phyloP scores from a whole-genome alignment of 371 early-diverging fungal genomes.

The Mortierella sp. region DNA sequence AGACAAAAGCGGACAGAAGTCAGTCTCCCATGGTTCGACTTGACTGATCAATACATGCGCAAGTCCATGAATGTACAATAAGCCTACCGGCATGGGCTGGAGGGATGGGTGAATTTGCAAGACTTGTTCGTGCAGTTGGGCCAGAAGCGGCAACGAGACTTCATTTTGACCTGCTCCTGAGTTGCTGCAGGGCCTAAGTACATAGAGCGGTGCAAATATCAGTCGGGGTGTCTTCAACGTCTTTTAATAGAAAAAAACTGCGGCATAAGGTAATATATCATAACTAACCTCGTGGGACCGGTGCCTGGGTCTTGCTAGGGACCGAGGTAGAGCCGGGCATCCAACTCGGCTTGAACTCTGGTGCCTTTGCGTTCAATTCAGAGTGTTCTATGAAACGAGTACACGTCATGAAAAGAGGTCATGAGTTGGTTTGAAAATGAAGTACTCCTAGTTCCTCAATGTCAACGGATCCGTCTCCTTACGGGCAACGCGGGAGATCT shows the following conservation, averaged over 20 bases:
- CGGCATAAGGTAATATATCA: not conserved
- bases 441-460: not conserved
- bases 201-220: not conserved
- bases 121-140: constrained; percentile 69
- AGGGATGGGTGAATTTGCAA: constrained; percentile 68
- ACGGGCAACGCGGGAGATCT: constrained; percentile 46
- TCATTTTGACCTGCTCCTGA: constrained; percentile 38
- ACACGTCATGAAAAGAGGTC: not conserved
- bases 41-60: no score
- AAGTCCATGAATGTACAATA: not conserved
- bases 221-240: no score
- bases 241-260: no score
- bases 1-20: no score
- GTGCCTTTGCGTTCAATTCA: constrained; percentile 41
- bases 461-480: not conserved
- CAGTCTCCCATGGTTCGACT: no score
- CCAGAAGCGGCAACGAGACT: constrained; percentile 67
- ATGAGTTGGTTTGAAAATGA: not conserved
- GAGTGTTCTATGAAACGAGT: constrained; percentile 25
- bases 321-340: constrained; percentile 1
- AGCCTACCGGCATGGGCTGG: constrained; percentile 62
- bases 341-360: constrained; percentile 45
- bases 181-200: not conserved
- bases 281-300: not conserved
- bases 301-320: constrained; percentile 1